These are phyloP conservation scores for Melampsora larici-populina DNA, from an alignment of 1,284 basidiomycete species.

Conservation along the genomic window DNA sequence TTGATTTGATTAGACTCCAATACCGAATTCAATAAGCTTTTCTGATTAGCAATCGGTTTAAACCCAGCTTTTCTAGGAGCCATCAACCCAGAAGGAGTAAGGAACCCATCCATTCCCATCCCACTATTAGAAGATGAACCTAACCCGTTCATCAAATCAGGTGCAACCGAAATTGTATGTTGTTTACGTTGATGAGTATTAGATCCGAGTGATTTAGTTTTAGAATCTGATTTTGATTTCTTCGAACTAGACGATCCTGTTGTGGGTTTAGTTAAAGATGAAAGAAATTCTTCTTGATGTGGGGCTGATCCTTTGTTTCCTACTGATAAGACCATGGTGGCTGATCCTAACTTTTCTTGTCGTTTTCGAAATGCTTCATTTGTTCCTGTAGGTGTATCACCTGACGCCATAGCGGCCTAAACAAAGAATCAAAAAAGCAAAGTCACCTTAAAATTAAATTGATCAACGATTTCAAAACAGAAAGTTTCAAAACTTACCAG, in stretches of 20 bases:
- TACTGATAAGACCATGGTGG: slow-evolving; percentile 41
- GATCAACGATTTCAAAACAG: not conserved
- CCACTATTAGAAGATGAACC: slow-evolving; percentile 25
- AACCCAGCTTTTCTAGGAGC: slow-evolving; percentile 39
- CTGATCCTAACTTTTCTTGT: slow-evolving; percentile 38
- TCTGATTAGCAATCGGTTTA: slow-evolving; percentile 22
- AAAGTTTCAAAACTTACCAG: slow-evolving; percentile 32
- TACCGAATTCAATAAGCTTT: not conserved
- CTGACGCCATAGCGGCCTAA: slow-evolving; percentile 40
- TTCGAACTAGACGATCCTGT: not conserved
- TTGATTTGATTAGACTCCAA: slow-evolving; percentile 2
- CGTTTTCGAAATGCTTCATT: slow-evolving; percentile 42
- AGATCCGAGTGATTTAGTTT: not conserved
- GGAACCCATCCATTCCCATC: slow-evolving; percentile 25
- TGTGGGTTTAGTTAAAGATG: slow-evolving; percentile 24
- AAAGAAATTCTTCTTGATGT: slow-evolving; percentile 40
- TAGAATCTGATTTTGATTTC: slow-evolving; percentile 18
- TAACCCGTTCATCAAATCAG: slow-evolving; percentile 39
- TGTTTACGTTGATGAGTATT: slow-evolving; percentile 7
- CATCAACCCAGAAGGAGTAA: slow-evolving; percentile 28
- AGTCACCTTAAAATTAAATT: not conserved
- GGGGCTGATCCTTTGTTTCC: slow-evolving; percentile 43
- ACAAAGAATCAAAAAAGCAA: not conserved
- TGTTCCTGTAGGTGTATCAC: slow-evolving; percentile 40
- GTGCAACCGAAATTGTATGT: slow-evolving; percentile 25